phyloP scores from a whole-genome alignment of 805 yeast genomes.

The Ogataea degrootiae region DNA sequence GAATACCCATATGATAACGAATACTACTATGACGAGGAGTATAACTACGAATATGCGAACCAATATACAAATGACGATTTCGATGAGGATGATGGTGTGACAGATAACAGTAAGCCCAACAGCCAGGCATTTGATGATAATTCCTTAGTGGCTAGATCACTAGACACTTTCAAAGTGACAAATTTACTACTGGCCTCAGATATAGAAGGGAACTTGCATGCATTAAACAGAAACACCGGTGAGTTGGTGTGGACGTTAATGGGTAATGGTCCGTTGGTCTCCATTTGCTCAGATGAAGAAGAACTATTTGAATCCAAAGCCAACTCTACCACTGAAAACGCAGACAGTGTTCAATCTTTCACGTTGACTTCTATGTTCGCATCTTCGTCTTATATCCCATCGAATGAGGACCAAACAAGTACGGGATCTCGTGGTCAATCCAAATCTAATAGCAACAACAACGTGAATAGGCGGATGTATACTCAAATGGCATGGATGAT shows the following conservation, averaged over 20 bases:
- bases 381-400: background rate
- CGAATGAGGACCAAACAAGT: conserved; percentile 1
- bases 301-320: conserved; percentile 8
- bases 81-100: no score
- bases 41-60: background rate
- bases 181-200: conserved; percentile 69
- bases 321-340: conserved; percentile 1
- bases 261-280: conserved; percentile 59
- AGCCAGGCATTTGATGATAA: background rate
- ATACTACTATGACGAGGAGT: background rate
- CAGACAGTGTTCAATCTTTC: conserved; percentile 9
- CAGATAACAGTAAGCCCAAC: no score
- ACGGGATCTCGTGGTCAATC: background rate
- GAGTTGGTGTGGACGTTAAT: conserved; percentile 70
- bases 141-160: conserved; percentile 2
- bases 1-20: background rate
- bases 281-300: conserved; percentile 19
- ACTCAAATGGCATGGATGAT: conserved; percentile 68
- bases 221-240: conserved; percentile 72
- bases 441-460: background rate
- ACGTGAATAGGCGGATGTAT: background rate
- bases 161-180: conserved; percentile 33
- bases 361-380: conserved; percentile 1
- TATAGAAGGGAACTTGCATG: conserved; percentile 84
- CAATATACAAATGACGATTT: background rate